Evolutionary conservation across 139 green algal genomes (phyloP), one percentile per base, ranked within the genome.

Genomic region (Volvox reticuliferus): DNA sequence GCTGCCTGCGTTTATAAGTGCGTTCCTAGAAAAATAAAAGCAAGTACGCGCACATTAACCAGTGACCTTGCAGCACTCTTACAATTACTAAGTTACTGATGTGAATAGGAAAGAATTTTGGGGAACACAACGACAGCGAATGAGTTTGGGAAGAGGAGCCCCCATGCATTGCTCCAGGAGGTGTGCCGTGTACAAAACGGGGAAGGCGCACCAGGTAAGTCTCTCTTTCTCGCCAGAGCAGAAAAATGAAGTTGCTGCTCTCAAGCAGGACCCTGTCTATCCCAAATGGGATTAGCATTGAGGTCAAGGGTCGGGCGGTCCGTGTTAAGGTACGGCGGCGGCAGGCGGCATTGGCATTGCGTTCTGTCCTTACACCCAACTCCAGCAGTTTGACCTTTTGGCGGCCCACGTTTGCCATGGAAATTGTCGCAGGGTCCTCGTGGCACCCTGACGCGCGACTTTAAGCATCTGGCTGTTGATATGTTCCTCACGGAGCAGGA

Each of bases 381-480:
- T 55, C 65, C 65, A 73, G 65, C 65, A 73, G 24, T 30, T 79
- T 21, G 71, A 73, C 61, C 82, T 77, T 77, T 77, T 63, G 32
- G 63, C 22, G 78, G 36, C 30, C 37, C 24, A 35, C 32, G 16
- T 79, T 30, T 32, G 20, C 32, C 22, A 30, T 79, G 5, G 12
- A 35, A 75, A 19, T 18, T 6, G 1, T 37, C 36, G 26, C 97
- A 97, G 93, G 97, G 96, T 33, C 96, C 97, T 22, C 91, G 97
- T 83, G 97, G 97, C 71, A 94, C 90, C 35, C 94, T 99, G 44
- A 80, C 76, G 44, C 93, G 94, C 21, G 97, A 98, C 89, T 98
- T 99, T 94, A 98, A 96, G 94, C 97, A 99, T 90, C 89, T 98
- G 86, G 91, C 93, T 22, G 93, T 97, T n/a, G 97, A 99, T 94